phyloP scores from a whole-genome alignment of 1,284 basidiomycete genomes.

The Ceratobasidium sp. region DNA sequence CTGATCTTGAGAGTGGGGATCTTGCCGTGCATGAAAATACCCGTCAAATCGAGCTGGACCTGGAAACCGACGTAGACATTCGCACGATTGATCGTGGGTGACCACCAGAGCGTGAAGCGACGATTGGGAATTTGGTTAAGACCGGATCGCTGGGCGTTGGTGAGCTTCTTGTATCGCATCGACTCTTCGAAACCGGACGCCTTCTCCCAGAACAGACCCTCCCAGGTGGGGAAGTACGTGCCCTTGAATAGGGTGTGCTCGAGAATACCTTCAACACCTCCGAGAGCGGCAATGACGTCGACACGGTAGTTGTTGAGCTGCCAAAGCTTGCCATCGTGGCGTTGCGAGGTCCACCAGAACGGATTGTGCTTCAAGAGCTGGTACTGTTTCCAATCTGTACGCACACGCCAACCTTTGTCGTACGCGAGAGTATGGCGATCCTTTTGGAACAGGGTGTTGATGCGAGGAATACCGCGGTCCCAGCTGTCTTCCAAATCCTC shows the following conservation, averaged over 20 bases:
- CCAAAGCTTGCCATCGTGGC: conserved; percentile 98
- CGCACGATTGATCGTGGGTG: conserved; percentile 95
- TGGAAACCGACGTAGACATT: conserved; percentile 99
- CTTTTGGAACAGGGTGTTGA: conserved; percentile 98
- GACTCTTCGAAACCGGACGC: conserved; percentile 94
- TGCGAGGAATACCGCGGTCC: conserved; percentile 98
- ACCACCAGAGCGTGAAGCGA: conserved; percentile 99
- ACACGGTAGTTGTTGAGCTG: conserved; percentile 98
- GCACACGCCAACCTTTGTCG: conserved; percentile 74
- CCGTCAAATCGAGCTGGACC: conserved; percentile 96
- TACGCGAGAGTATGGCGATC: conserved; percentile 86
- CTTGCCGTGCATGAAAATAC: conserved; percentile 96
- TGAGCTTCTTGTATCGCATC: conserved; percentile 97
- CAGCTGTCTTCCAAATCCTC: conserved; percentile 97
- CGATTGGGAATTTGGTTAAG: conserved; percentile 98
- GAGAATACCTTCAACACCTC: conserved; percentile 96
- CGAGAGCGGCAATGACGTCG: conserved; percentile 98
- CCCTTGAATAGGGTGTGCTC: conserved; percentile 99
- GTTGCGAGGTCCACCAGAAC: conserved; percentile 98
- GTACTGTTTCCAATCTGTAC: conserved; percentile 98
- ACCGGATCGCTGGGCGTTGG: conserved; percentile 95
- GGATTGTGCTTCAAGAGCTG: conserved; percentile 94
- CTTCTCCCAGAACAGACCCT: conserved; percentile 96
- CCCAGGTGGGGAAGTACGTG: conserved; percentile 93
- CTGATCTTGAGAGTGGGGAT: conserved; percentile 98